Conservation (phyloP, 805 yeast genomes). For the Lipomyces kockii region DNA sequence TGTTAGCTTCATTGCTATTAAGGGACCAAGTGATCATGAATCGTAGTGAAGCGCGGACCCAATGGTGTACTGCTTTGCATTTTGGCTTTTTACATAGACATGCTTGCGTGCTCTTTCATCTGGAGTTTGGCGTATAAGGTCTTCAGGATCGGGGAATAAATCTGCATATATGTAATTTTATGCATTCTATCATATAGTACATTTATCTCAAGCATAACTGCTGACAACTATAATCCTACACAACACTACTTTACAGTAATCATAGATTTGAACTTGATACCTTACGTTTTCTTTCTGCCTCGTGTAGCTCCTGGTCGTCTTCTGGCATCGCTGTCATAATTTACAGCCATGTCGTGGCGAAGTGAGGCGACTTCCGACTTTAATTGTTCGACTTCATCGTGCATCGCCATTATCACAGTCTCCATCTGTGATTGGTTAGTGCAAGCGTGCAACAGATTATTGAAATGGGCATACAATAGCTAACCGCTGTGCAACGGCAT, state of each 20-base stretch:
- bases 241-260: background rate
- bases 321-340: background rate
- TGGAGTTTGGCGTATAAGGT: background rate
- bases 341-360: background rate
- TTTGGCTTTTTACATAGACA: conserved; percentile 1
- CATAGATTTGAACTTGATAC: background rate
- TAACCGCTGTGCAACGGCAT: conserved; percentile 32
- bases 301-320: background rate
- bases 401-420: conserved; percentile 37
- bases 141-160: background rate
- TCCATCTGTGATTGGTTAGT: conserved; percentile 28
- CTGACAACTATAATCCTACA: background rate
- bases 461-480: conserved; percentile 30
- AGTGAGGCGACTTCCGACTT: conserved; percentile 12
- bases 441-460: background rate
- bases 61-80: background rate
- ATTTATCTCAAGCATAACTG: background rate
- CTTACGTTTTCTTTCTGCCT: background rate
- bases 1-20: conserved; percentile 59
- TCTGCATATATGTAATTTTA: background rate
- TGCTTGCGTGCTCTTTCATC: background rate
- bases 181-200: background rate
- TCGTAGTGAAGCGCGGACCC: background rate
- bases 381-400: conserved; percentile 32
- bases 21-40: conserved; percentile 34